Percentiles rank a stretch among this genome's conserved stretches.
Conservation (phyloP, 352 stramenopile genomes). For the Globisporangium yorkense region DNA sequence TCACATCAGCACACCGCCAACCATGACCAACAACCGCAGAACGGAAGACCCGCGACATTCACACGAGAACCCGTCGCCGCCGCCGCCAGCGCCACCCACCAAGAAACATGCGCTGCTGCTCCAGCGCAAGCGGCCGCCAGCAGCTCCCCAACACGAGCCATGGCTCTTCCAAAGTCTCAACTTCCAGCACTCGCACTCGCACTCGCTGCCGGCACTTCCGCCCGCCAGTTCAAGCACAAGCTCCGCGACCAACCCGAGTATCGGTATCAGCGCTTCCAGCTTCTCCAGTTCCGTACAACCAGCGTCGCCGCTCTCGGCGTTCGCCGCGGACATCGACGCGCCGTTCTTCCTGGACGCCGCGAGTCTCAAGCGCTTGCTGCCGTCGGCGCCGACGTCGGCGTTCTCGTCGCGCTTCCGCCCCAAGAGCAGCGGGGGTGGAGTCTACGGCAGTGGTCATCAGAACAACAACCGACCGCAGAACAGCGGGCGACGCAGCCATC, state of each 20-base stretch:
- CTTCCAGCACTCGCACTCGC: slow-evolving; percentile 16
- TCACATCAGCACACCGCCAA: no score
- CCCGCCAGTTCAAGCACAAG: neutral
- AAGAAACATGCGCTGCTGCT: slow-evolving; percentile 26
- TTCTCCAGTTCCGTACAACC: neutral
- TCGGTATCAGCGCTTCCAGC: neutral
- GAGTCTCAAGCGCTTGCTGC: slow-evolving; percentile 54
- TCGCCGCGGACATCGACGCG: neutral
- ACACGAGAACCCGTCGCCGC: neutral
- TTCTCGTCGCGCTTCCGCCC: slow-evolving; percentile 13
- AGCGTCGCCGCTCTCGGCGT: neutral
- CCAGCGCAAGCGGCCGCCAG: slow-evolving; percentile 17
- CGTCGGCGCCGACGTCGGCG: slow-evolving; percentile 14
- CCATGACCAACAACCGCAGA: slow-evolving; percentile 2
- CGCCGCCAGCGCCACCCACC: neutral
- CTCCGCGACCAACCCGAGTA: neutral
- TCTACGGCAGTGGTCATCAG: slow-evolving; percentile 10
- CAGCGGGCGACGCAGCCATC: slow-evolving; percentile 3
- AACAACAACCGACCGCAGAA: slow-evolving; percentile 8
- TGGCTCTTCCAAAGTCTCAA: slow-evolving; percentile 72
- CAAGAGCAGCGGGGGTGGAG: slow-evolving; percentile 5
- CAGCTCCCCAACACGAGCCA: slow-evolving; percentile 30
- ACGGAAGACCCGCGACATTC: neutral
- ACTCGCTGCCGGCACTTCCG: slow-evolving; percentile 4
- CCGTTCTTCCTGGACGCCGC: slow-evolving; percentile 67